Percentiles rank a stretch among this genome's conserved stretches.
Conservation (phyloP, 345 rosid species). For the Lepidium sativum region DNA sequence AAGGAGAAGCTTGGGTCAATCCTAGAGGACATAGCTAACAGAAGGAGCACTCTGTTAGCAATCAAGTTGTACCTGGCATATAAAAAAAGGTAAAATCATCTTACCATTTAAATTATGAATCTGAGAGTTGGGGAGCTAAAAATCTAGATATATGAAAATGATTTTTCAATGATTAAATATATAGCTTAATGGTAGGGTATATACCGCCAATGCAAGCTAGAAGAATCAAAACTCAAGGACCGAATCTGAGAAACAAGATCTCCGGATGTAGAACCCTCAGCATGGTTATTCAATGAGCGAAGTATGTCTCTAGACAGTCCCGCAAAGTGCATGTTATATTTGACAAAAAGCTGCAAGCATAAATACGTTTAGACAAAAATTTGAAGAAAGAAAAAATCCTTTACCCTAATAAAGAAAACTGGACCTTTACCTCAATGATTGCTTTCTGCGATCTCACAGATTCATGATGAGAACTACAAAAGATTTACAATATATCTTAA, state of each 20-base stretch:
- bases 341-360: slow-evolving; percentile 84
- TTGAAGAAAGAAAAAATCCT: background rate
- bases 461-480: slow-evolving; percentile 88
- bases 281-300: slow-evolving; percentile 45
- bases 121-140: slow-evolving; percentile 5
- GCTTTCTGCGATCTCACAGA: slow-evolving; percentile 89
- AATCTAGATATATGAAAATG: background rate
- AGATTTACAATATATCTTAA: slow-evolving; percentile 1
- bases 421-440: slow-evolving; percentile 69
- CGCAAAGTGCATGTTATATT: slow-evolving; percentile 85
- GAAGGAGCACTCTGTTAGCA: slow-evolving; percentile 94
- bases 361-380: background rate
- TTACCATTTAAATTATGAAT: background rate
- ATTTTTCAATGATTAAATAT: background rate
- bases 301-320: slow-evolving; percentile 81
- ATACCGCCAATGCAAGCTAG: slow-evolving; percentile 95
- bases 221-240: slow-evolving; percentile 86
- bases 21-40: slow-evolving; percentile 85
- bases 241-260: slow-evolving; percentile 79
- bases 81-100: background rate
- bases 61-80: slow-evolving; percentile 80
- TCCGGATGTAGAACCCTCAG: slow-evolving; percentile 58
- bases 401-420: background rate
- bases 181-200: slow-evolving; percentile 8
- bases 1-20: slow-evolving; percentile 59